Evolutionary conservation across 768 basidiomycete genomes (phyloP), one percentile per base, ranked within the genome.

Genomic region (Amanita rubescens): DNA sequence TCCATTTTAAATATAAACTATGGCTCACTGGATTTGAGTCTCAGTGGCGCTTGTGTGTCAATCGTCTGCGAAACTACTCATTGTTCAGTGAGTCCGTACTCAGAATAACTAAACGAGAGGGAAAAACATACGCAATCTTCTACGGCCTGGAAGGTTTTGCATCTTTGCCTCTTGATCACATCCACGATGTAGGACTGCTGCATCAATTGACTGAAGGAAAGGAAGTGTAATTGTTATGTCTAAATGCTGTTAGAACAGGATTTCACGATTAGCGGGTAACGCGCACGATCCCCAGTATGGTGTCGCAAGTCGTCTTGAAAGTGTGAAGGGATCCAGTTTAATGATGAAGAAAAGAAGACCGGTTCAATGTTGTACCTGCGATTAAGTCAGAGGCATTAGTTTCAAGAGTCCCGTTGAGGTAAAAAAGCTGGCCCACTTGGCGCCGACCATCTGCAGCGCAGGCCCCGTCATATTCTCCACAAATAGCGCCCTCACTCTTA

Each of bases 281-380:
- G 51, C 80, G 59, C 57, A 84, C 80, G 82, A 65, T 84, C 82
- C 58, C 79, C 75, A 49, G 65, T 34, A 4, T 67, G 64, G 15
- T 60, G 59, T 4, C 57, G 33, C 0, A 73, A 53, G 42, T 72
- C 75, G 56, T 83, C 82, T 56, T 82, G 77, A 50, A 78, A 86
- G 51, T 82, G 75, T 0, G 81, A 79, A 1, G 84, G 84, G 56
- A 84, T 86, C 82, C 81, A 83, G 55, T 80, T 82, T 2, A 82
- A 58, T 10, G 80, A 80, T 0, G 82, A 83, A 0, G 81, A 82
- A 58, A 78, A 85, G 65, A 81, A 85, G 61, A 84, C 84, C 0
- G 83, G 83, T 57, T 85, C 83, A 45, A 84, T 75, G 34, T 74
- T 70, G 58, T 77, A 81, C 59, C 81, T 78, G 25, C 5, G 30